Evolutionary conservation across 2,329 filamentous ascomycete species (phyloP).

Genomic region (Penicillium concentricum): DNA sequence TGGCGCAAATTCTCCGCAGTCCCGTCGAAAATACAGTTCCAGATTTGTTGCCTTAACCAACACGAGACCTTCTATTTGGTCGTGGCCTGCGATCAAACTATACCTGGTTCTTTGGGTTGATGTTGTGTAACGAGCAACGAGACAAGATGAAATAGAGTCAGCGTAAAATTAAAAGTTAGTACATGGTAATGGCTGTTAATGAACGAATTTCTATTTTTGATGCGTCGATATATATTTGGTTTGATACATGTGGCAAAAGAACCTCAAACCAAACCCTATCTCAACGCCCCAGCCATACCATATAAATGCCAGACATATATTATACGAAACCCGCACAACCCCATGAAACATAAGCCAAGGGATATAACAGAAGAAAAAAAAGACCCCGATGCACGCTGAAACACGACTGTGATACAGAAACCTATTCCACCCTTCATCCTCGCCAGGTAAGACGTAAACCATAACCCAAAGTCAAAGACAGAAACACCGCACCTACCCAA

Average conservation of each 20-base stretch:
- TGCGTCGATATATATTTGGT: not conserved
- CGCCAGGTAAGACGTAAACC: not conserved
- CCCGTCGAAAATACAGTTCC: not conserved
- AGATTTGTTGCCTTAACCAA: not conserved
- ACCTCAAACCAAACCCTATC: not conserved
- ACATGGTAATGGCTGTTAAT: not conserved
- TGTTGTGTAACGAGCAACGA: not conserved
- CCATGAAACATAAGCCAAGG: not conserved
- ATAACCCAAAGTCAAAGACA: not conserved
- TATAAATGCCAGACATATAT: not conserved
- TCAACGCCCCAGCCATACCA: not conserved
- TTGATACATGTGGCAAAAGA: not conserved
- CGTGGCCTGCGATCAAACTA: not conserved
- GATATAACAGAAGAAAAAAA: not conserved
- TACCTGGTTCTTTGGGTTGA: not conserved
- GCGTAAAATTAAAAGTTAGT: not conserved
- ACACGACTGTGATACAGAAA: conserved; percentile 3
- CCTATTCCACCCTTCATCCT: not conserved
- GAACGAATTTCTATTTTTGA: not conserved
- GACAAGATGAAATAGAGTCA: not conserved
- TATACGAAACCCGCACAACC: not conserved
- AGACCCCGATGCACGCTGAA: not conserved
- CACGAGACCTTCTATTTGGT: conserved; percentile 3
- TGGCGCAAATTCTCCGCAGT: not conserved
- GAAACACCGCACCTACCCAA: not conserved